phyloP scores from a whole-genome alignment of 371 early-diverging fungal species.

The Saksenaea vasiformis region DNA sequence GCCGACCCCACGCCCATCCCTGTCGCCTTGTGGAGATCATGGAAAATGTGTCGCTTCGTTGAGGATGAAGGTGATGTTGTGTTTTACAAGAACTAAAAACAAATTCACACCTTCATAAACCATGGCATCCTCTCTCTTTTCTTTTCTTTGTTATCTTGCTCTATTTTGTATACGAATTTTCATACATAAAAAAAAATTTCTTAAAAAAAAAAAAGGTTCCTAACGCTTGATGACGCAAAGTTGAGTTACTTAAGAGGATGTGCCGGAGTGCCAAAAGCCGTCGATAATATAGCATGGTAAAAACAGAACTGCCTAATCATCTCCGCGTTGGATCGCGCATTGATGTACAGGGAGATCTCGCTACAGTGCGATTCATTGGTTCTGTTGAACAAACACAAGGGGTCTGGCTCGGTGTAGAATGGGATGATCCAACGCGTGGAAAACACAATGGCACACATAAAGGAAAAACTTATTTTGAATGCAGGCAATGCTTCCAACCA shows the following conservation, averaged over 20 bases:
- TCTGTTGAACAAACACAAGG: slow-evolving; percentile 59
- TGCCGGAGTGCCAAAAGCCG: no score
- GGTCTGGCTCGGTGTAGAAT: slow-evolving; percentile 89
- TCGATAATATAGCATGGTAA: neutral
- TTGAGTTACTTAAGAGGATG: no score
- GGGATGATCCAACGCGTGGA: slow-evolving; percentile 80
- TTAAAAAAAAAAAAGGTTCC: no score
- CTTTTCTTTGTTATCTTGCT: neutral
- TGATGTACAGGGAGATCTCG: slow-evolving; percentile 46
- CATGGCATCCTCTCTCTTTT: neutral
- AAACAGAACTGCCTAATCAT: neutral
- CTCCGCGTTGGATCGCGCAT: slow-evolving; percentile 36
- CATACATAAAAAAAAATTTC: no score
- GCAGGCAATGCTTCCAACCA: slow-evolving; percentile 60
- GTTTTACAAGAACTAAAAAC: slow-evolving; percentile 56
- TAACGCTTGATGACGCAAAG: no score
- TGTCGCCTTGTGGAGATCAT: slow-evolving; percentile 63
- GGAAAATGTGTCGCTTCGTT: slow-evolving; percentile 76
- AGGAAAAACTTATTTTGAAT: slow-evolving; percentile 69
- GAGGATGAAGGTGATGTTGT: slow-evolving; percentile 77
- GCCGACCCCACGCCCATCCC: slow-evolving; percentile 69
- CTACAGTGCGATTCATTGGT: slow-evolving; percentile 73
- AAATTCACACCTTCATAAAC: neutral
- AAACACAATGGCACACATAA: slow-evolving; percentile 79
- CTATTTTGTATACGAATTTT: no score